Base-by-base conservation (phyloP, 2,329 filamentous ascomycete genomes). In the Exophiala aquamarina region DNA sequence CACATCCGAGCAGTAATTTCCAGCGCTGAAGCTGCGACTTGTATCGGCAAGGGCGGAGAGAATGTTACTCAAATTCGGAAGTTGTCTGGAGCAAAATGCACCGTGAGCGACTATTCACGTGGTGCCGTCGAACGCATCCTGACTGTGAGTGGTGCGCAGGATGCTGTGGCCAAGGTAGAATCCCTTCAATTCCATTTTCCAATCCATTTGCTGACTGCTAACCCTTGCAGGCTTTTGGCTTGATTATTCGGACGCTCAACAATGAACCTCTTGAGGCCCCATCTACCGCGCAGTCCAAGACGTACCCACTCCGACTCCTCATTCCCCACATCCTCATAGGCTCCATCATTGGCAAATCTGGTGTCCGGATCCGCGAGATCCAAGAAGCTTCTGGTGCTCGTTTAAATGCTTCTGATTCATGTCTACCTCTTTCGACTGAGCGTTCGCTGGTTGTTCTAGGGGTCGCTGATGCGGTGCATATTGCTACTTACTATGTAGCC, bases 11-110 rank as follows among this genome's bases (percentile, higher is more conserved):
- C 93, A 46, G 91, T 96, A 62, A 98, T 98, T 62, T 95, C 92
- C 42, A 98, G 92, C 70, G 89, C 90, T 36, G 93, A 98, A 71
- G 93, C 93, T 59, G 93, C 93, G 31, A 98, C 93, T 39, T 89
- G 96, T 58, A 98, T 98, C 70, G 93, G 93, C 65, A 98, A 98
- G 74, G 92, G 91, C 55, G 93, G 93, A 66, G 93, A 98, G 76
- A 98, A 98, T 65, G 93, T 98, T 38, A 95, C 91, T 59, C 89
- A 95, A 72, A 97, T 98, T 65, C 84, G 93, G 59, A 89, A 89
- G 67, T 79, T 95, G 72, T 96, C 93, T 42, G 91, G 90, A 61
- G 93, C 93, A 58, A 97, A 97, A 74, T 98, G 93, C 76, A 98
- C 93, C 38, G 93, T 98, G 60, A 96, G 91, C 73, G 93, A 98